Percentiles rank a stretch among this genome's conserved stretches.
phyloP scores from a whole-genome alignment of 2,329 filamentous ascomycete genomes.

The Fusarium sp. region DNA sequence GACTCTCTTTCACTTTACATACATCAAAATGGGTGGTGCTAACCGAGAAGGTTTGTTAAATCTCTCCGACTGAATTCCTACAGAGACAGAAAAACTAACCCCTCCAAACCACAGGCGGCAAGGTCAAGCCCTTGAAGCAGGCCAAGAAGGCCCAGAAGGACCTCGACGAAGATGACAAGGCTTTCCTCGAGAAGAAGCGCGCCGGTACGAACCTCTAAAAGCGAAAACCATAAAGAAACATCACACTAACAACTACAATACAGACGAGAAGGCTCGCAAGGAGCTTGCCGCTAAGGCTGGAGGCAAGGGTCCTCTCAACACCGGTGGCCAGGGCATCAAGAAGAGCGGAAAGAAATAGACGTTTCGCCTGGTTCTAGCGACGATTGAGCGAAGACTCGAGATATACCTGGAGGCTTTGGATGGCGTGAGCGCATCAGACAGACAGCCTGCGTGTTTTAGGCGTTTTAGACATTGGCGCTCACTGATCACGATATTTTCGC shows the following conservation, averaged over 20 bases:
- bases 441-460: slow-evolving; percentile 28
- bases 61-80: neutral
- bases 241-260: slow-evolving; percentile 21
- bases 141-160: slow-evolving; percentile 87
- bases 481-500: slow-evolving; percentile 32
- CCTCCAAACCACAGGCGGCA: slow-evolving; percentile 68
- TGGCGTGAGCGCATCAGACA: slow-evolving; percentile 27
- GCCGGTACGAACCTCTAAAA: slow-evolving; percentile 68
- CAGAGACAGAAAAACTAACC: slow-evolving; percentile 26
- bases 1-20: slow-evolving; percentile 8
- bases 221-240: neutral
- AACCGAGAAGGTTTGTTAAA: slow-evolving; percentile 50
- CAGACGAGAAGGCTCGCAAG: slow-evolving; percentile 86
- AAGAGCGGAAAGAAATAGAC: slow-evolving; percentile 95
- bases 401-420: slow-evolving; percentile 16
- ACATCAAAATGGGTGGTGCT: slow-evolving; percentile 49
- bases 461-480: slow-evolving; percentile 29
- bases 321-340: slow-evolving; percentile 90
- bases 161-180: slow-evolving; percentile 85
- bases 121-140: slow-evolving; percentile 86
- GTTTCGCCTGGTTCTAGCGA: neutral
- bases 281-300: slow-evolving; percentile 83
- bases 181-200: slow-evolving; percentile 83
- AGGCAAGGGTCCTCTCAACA: slow-evolving; percentile 89
- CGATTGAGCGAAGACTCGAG: neutral